Conservation (phyloP, 2,329 filamentous ascomycete genomes). For the Botrytis paeoniae region DNA sequence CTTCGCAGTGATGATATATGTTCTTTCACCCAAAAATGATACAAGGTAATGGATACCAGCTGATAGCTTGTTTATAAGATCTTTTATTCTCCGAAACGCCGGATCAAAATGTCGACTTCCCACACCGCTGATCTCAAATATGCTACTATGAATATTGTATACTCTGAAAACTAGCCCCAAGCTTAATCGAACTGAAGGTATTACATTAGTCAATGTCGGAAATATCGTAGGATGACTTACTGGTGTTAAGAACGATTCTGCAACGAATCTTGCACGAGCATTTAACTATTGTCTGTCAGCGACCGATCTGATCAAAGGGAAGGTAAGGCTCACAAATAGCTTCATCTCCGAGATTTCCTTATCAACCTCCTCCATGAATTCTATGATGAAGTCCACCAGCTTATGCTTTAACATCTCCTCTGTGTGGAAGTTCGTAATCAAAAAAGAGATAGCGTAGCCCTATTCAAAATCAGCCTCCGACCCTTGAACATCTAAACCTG, state of each 20-base stretch:
- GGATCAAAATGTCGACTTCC: slow-evolving; percentile 8
- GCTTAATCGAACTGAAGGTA: slow-evolving; percentile 32
- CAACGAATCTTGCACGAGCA: slow-evolving; percentile 92
- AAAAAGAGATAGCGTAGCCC: slow-evolving; percentile 98
- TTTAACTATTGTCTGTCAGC: slow-evolving; percentile 67
- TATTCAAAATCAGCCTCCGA: slow-evolving; percentile 45
- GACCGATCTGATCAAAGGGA: background rate
- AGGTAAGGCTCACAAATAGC: slow-evolving; percentile 77
- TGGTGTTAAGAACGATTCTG: slow-evolving; percentile 95
- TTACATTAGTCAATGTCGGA: slow-evolving; percentile 4
- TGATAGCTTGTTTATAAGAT: slow-evolving; percentile 12
- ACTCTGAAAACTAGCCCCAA: slow-evolving; percentile 9
- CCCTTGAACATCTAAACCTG: background rate
- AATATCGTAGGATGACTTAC: slow-evolving; percentile 47
- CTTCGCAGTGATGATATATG: background rate
- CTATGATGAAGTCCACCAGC: slow-evolving; percentile 97
- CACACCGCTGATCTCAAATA: slow-evolving; percentile 19
- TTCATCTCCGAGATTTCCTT: slow-evolving; percentile 99
- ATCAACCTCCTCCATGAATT: slow-evolving; percentile 99
- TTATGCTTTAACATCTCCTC: slow-evolving; percentile 99
- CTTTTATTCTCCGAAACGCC: slow-evolving; percentile 25
- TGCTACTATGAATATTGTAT: slow-evolving; percentile 14
- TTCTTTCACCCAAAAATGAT: background rate
- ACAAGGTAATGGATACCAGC: background rate
- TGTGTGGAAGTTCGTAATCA: slow-evolving; percentile 98